Evolutionary conservation across 192 early-diverging fungal genomes (phyloP), one percentile per base, ranked within the genome.

Genomic region (Haplosporangium gracile): DNA sequence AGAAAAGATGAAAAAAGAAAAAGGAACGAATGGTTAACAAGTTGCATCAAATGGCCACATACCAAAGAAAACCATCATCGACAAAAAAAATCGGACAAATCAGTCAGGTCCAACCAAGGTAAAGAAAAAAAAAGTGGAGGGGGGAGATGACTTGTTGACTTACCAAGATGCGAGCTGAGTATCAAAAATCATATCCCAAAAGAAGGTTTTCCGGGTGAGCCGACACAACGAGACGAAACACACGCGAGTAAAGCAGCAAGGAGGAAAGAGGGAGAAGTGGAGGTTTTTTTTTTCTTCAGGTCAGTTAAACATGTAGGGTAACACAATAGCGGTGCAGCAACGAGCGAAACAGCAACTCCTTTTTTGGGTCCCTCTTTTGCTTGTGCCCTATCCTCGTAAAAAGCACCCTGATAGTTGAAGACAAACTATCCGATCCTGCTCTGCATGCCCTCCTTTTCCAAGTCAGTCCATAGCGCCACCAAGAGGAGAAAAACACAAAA

Each of bases 131-230:
- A 40, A 68, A 53, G n/a, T n/a, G n/a, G n/a, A 53, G 22, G 39
- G 26, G 8, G 8, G 38, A 16, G 10, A 42, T 15, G 38, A 36
- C 20, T 29, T 18, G 16, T 5, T 51, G 18, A 55, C 83, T 80
- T 81, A 86, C 83, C 83, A 86, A 70, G 83, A 86, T 86, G 36
- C 83, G 78, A 32, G 83, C 83, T 86, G 83, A 77, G 79, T 72
- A 75, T 80, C 73, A 75, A 85, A 70, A 34, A 42, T 15, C 38
- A 55, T 2, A 15, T 65, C 11, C 60, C 60, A 32, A 74, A 70
- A 68, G 55, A 57, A 72, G n/a, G 16, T 43, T 74, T 74, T 49
- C 72, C 72, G 47, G 43, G 29, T 74, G 7, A 20, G 32, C 16
- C 20, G 40, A 32, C 36, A 43, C 36, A 29, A 16, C 10, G 32